Evolutionary conservation across 768 basidiomycete species (phyloP).

Genomic region (Artomyces pyxidatus): DNA sequence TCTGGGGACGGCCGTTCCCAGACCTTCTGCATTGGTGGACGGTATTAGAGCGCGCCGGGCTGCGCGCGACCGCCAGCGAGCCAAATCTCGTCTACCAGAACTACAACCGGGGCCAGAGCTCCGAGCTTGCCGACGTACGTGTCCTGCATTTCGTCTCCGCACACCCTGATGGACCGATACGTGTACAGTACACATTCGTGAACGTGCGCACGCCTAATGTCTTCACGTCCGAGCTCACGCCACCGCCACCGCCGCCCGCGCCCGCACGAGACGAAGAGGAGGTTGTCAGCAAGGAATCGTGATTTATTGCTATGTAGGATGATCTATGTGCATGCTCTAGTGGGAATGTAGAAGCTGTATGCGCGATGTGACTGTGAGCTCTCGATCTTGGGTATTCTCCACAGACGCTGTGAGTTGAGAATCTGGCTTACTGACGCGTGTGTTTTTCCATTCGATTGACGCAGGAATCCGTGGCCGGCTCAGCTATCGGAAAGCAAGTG

Average conservation of each 20-base stretch:
- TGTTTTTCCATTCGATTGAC: too few relatives aligned
- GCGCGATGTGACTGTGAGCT: too few relatives aligned
- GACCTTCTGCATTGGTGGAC: slow-evolving; percentile 37
- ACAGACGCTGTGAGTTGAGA: too few relatives aligned
- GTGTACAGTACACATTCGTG: slow-evolving; percentile 26
- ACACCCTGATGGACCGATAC: neutral
- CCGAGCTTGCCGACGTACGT: slow-evolving; percentile 26
- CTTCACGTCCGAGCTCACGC: neutral
- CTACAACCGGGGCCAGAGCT: slow-evolving; percentile 17
- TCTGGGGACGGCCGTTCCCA: slow-evolving; percentile 16
- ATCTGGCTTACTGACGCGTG: too few relatives aligned
- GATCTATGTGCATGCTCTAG: too few relatives aligned
- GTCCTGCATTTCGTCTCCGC: neutral
- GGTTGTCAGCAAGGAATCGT: too few relatives aligned
- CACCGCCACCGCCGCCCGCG: neutral
- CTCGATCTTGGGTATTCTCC: too few relatives aligned
- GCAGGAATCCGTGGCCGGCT: too few relatives aligned
- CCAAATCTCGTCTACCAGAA: slow-evolving; percentile 28
- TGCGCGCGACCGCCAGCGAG: slow-evolving; percentile 41
- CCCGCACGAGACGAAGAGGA: neutral
- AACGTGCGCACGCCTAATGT: slow-evolving; percentile 19
- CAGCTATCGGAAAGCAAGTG: too few relatives aligned
- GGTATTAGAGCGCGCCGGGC: slow-evolving; percentile 36
- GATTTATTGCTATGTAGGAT: too few relatives aligned
- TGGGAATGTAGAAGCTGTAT: too few relatives aligned